These are phyloP conservation scores for Puya raimondii DNA, from an alignment of 176 grass and related monocot species.

Conservation along the genomic window DNA sequence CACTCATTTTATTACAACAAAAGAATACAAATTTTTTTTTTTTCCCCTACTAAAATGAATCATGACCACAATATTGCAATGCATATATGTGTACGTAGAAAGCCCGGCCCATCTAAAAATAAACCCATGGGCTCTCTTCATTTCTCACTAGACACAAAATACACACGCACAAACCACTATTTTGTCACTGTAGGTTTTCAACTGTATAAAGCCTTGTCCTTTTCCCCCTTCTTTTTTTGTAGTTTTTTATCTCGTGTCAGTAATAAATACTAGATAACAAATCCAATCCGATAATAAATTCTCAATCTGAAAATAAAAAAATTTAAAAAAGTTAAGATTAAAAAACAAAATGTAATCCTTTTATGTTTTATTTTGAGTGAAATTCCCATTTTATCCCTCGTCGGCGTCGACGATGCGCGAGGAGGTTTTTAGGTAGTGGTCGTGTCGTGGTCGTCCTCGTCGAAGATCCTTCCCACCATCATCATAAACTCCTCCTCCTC, in stretches of 20 bases:
- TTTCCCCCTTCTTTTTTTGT: too few species aligned
- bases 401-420: slow-evolving; percentile 3
- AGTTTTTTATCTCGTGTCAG: too few species aligned
- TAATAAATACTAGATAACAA: neutral
- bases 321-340: neutral
- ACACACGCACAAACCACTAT: neutral
- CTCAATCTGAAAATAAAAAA: neutral
- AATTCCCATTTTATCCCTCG: neutral
- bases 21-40: neutral
- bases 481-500: slow-evolving; percentile 37
- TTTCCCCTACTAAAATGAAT: neutral
- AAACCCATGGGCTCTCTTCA: neutral
- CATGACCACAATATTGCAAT: neutral
- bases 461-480: slow-evolving; percentile 45
- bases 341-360: neutral
- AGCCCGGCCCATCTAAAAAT: neutral
- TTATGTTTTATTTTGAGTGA: neutral
- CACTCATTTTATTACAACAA: slow-evolving; percentile 4
- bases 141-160: neutral
- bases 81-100: neutral
- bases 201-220: too few species aligned
- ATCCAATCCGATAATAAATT: neutral
- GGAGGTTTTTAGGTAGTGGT: slow-evolving; percentile 30
- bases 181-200: neutral
- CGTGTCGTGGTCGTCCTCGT: slow-evolving; percentile 31